A percentile compares a stretch with the other conserved stretches of the same genome.
These are phyloP conservation scores for Eucalyptus sideroxylon DNA, from an alignment of 345 rosid genomes.

Conservation along the genomic window DNA sequence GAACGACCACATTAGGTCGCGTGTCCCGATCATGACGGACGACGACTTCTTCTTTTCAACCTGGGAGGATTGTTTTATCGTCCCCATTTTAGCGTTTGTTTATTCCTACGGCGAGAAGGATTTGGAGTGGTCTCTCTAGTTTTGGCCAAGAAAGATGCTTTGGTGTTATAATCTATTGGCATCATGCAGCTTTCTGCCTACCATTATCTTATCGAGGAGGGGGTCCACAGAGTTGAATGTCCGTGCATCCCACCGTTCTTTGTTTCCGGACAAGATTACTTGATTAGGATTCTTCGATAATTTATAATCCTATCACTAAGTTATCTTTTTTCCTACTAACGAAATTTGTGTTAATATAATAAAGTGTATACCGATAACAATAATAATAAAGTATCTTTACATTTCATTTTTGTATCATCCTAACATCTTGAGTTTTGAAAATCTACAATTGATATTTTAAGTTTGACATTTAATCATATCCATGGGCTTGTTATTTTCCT, in stretches of 20 bases:
- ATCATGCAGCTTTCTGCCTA: too few species aligned
- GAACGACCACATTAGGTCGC: not conserved
- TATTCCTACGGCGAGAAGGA: too few species aligned
- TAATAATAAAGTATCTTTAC: not conserved
- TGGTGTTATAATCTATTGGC: not conserved
- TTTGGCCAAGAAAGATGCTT: not conserved
- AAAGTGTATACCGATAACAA: not conserved
- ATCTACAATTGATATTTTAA: not conserved
- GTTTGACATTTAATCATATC: not conserved
- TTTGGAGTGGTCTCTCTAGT: not conserved
- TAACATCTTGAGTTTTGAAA: not conserved
- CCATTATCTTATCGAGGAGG: not conserved
- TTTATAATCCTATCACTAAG: not conserved
- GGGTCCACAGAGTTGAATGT: too few species aligned
- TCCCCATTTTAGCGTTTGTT: not conserved
- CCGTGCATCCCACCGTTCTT: not conserved
- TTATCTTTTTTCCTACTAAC: too few species aligned
- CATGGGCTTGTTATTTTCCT: not conserved
- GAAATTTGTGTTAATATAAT: too few species aligned
- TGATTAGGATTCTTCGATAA: not conserved
- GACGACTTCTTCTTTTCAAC: not conserved
- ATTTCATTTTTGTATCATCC: rapidly evolving
- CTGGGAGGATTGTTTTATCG: not conserved
- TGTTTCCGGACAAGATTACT: not conserved
- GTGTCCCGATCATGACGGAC: not conserved